Evolutionary conservation across 331 rosid species (phyloP), one percentile per base, ranked within the genome.

Genomic region (Dryas integrifolia): DNA sequence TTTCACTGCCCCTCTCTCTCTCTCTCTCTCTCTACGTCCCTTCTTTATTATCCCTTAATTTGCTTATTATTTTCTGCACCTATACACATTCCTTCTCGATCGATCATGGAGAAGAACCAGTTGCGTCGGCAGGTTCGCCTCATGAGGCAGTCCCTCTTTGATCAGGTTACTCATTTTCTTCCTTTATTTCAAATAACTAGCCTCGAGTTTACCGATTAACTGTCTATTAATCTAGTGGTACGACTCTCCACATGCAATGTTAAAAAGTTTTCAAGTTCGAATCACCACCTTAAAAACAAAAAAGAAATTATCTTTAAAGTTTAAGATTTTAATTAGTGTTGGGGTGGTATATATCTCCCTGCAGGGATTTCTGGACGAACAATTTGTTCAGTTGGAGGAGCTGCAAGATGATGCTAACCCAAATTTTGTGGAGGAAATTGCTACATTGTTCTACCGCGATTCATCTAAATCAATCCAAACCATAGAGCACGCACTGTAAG

Each of bases 391-490:
- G 63, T 58, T 92, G 67, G 98, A 90, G 79, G 98, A 90, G 65
- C 76, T 92, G 52, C 96, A 86, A 72, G 98, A 92, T 77, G 97
- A 88, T 76, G 85, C 89, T 63, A 92, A 88, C 69, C 97, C 98
- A 56, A 90, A 92, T 74, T 92, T 92, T 77, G 98, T 92, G 52
- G 98, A 92, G 72, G 98, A 92, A 80, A 82, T 92, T 52, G 96
- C 86, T 43, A 90, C 90, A 58, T 87, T 83, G 70, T 85, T 86
- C 81, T 92, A 88, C 74, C 85, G 89, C 5, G 98, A 92, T 72
- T 92, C 98, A 3, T 79, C 88, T 1, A 83, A 91, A 67, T 81
- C 87, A 18, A 72, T 93, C 68, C 79, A 90, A 50, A 90, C 70
- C 88, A 70, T 93, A 59, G 97, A 93, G 9, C 88, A 83, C 30